These are phyloP conservation scores for Yarrowia galli DNA, from an alignment of 1,139 yeast species.

Conservation along the genomic window DNA sequence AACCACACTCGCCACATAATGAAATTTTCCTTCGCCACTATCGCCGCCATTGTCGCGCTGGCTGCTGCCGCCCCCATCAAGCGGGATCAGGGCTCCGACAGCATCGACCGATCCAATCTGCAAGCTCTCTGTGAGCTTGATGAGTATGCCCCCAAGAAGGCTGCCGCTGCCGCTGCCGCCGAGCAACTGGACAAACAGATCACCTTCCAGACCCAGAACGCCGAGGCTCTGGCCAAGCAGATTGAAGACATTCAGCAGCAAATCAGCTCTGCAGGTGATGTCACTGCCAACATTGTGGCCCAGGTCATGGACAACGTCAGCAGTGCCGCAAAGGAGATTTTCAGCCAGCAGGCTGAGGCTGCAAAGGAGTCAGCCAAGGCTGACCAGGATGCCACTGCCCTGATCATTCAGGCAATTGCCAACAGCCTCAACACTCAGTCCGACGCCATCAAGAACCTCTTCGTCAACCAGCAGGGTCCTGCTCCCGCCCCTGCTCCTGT, in stretches of 20 bases:
- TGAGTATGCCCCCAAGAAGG: not conserved
- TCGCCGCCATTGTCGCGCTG: slow-evolving; percentile 1
- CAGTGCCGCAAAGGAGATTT: not conserved
- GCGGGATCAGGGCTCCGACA: not conserved
- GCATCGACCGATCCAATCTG: not conserved
- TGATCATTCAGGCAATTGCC: slow-evolving; percentile 13
- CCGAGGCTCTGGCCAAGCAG: not conserved
- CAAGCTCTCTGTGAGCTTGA: slow-evolving; percentile 1
- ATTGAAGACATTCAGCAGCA: not conserved
- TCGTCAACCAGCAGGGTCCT: not conserved
- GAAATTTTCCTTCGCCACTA: slow-evolving; percentile 5
- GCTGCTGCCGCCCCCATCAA: slow-evolving; percentile 5
- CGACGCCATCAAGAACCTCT: slow-evolving; percentile 2
- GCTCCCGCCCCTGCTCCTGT: no score
- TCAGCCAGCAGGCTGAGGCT: not conserved
- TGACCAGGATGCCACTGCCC: slow-evolving; percentile 4
- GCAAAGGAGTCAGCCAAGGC: not conserved
- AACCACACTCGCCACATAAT: not conserved
- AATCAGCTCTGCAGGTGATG: slow-evolving; percentile 4
- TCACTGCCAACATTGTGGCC: not conserved
- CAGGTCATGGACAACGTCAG: slow-evolving; percentile 12
- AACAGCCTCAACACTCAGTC: slow-evolving; percentile 3
- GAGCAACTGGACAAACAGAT: slow-evolving; percentile 4
- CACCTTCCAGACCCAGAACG: not conserved
- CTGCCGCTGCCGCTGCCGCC: slow-evolving; percentile 10